Percentiles rank a stretch among this genome's conserved stretches.
phyloP scores from a whole-genome alignment of 192 early-diverging fungal genomes.

The Chytriomyces sp. region DNA sequence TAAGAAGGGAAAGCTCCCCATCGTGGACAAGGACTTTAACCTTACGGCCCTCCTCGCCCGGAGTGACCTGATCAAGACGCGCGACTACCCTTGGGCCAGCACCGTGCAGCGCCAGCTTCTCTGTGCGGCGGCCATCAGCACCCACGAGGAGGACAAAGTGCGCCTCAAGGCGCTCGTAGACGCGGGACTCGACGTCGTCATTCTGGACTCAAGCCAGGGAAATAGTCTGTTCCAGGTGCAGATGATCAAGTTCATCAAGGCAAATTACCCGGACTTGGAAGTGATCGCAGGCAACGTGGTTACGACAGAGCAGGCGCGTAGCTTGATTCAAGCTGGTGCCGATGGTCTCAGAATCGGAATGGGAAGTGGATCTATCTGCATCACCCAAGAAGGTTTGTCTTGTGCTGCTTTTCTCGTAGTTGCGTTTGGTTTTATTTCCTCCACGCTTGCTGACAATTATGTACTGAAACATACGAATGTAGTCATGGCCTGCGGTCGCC shows the following conservation, averaged over 20 bases:
- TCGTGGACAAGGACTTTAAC: slow-evolving; percentile 80
- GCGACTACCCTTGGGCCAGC: slow-evolving; percentile 91
- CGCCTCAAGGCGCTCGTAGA: slow-evolving; percentile 84
- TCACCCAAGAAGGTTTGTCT: slow-evolving; percentile 86
- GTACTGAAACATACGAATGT: background rate
- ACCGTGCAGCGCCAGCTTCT: slow-evolving; percentile 92
- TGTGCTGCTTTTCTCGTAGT: background rate
- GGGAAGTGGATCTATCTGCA: slow-evolving; percentile 98
- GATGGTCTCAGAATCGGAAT: slow-evolving; percentile 96
- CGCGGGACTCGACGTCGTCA: slow-evolving; percentile 94
- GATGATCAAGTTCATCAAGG: slow-evolving; percentile 93
- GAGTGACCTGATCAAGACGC: slow-evolving; percentile 95
- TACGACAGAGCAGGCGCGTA: slow-evolving; percentile 90
- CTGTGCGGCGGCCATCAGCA: slow-evolving; percentile 90
- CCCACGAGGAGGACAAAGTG: slow-evolving; percentile 84
- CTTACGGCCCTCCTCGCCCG: slow-evolving; percentile 90
- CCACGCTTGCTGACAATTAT: background rate
- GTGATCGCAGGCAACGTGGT: slow-evolving; percentile 98
- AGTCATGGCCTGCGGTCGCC: slow-evolving; percentile 95
- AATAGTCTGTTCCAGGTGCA: slow-evolving; percentile 93
- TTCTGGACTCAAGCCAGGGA: slow-evolving; percentile 96
- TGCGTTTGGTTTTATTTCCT: background rate
- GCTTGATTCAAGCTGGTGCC: slow-evolving; percentile 89
- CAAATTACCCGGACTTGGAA: slow-evolving; percentile 77
- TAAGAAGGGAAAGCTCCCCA: slow-evolving; percentile 97